phyloP scores from a whole-genome alignment of 306 rosid genomes.

The Lithocarpus polystachyus region DNA sequence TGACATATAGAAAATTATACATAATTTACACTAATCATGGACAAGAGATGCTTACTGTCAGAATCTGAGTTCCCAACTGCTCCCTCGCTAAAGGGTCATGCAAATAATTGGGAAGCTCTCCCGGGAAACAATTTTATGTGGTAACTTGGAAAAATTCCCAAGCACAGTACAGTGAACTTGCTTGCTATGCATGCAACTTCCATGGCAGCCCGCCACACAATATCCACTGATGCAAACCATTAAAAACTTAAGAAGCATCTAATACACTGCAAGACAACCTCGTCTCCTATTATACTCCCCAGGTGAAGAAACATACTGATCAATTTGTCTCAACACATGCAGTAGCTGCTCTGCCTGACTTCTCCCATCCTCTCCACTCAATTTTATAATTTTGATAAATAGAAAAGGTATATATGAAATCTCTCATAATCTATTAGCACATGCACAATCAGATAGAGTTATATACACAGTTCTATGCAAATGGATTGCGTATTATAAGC shows the following conservation, averaged over 20 bases:
- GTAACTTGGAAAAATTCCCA: conserved; percentile 74
- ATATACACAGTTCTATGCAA: not conserved
- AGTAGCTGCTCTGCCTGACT: conserved; percentile 87
- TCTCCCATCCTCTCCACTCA: conserved; percentile 95
- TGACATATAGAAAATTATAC: not conserved
- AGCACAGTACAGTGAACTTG: conserved; percentile 65
- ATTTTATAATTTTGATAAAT: conserved; percentile 27
- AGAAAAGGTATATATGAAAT: conserved; percentile 21
- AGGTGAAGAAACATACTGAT: conserved; percentile 82
- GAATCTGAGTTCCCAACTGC: conserved; percentile 80
- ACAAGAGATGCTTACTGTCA: conserved; percentile 56
- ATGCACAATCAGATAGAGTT: not conserved
- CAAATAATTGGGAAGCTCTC: conserved; percentile 28
- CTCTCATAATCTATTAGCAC: not conserved
- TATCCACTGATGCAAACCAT: conserved; percentile 80
- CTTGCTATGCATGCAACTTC: conserved; percentile 79
- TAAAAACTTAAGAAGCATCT: conserved; percentile 93
- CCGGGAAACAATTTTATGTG: conserved; percentile 54
- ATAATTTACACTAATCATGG: not conserved
- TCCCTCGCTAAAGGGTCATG: conserved; percentile 87
- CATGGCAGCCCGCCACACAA: conserved; percentile 80
- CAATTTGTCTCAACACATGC: conserved; percentile 88
- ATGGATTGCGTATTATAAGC: not conserved
- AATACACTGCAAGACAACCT: conserved; percentile 88
- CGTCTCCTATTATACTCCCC: conserved; percentile 78